A percentile compares a stretch with the other conserved stretches of the same genome.
These are phyloP conservation scores for Beauveria brongniartii DNA, from an alignment of 2,329 filamentous ascomycete species.

Conservation along the genomic window DNA sequence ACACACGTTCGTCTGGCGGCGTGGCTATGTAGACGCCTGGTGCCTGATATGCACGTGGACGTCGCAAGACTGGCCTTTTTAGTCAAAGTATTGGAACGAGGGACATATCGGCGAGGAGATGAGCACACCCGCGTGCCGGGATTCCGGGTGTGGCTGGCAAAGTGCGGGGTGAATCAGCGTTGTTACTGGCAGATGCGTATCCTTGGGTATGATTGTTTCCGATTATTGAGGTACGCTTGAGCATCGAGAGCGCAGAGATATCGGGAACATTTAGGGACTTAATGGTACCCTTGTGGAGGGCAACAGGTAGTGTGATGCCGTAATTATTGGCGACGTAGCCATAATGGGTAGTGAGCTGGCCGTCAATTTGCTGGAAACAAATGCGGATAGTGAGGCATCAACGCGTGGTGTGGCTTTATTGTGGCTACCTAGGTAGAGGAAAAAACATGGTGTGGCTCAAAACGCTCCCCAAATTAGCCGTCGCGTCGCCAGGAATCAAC, in stretches of 20 bases:
- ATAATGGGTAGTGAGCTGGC: too few species aligned
- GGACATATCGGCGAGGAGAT: not conserved
- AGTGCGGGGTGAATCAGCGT: not conserved
- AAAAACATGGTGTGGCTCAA: not conserved
- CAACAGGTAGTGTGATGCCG: too few species aligned
- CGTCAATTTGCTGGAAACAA: too few species aligned
- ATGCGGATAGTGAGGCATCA: not conserved
- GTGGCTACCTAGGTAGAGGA: not conserved
- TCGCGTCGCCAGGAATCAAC: not conserved
- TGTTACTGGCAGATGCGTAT: not conserved
- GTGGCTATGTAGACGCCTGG: not conserved
- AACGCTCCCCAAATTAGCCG: not conserved
- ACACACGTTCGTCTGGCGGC: not conserved
- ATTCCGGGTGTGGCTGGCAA: not conserved
- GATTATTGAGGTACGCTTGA: too few species aligned
- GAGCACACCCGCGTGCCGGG: not conserved
- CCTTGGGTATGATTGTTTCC: too few species aligned
- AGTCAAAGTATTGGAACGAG: not conserved
- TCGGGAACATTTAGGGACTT: too few species aligned
- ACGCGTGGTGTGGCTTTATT: slow-evolving; percentile 3
- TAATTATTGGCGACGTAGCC: too few species aligned
- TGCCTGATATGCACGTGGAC: not conserved
- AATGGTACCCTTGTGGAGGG: too few species aligned
- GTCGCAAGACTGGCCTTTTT: not conserved
- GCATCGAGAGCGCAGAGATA: too few species aligned